These are phyloP conservation scores for Yamadazyma kanchanaburiensis DNA, from an alignment of 1,139 yeast species.

Conservation along the genomic window DNA sequence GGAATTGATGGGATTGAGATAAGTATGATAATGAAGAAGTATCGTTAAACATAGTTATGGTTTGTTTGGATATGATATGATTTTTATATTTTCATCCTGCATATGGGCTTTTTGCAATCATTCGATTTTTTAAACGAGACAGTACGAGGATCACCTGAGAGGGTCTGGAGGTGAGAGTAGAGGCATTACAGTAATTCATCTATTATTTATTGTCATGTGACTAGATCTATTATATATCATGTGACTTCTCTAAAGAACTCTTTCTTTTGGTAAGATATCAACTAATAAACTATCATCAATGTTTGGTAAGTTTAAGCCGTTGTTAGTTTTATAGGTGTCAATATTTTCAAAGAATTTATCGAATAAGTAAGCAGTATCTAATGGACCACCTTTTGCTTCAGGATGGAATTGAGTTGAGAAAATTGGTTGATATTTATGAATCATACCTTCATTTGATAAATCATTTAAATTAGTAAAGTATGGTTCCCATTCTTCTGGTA, in stretches of 20 bases:
- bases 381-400: constrained; percentile 98
- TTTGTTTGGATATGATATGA: no score
- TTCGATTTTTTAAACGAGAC: constrained; percentile 10
- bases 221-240: constrained; percentile 2
- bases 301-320: constrained; percentile 43
- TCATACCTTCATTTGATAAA: constrained; percentile 96
- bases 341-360: constrained; percentile 83
- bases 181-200: no score
- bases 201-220: neutral
- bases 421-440: constrained; percentile 78
- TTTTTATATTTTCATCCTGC: no score
- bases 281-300: constrained; percentile 59
- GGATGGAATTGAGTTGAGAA: constrained; percentile 98
- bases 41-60: no score
- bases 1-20: constrained; percentile 4
- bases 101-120: constrained; percentile 9
- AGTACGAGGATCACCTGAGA: no score
- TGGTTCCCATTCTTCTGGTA: constrained; percentile 68
- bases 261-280: constrained; percentile 80
- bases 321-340: constrained; percentile 47
- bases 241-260: constrained; percentile 45
- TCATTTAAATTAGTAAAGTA: constrained; percentile 92
- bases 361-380: constrained; percentile 84
- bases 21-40: constrained; percentile 12
- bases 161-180: no score